phyloP scores from a whole-genome alignment of 108 stramenopile genomes.

The Conticribra guillardii region DNA sequence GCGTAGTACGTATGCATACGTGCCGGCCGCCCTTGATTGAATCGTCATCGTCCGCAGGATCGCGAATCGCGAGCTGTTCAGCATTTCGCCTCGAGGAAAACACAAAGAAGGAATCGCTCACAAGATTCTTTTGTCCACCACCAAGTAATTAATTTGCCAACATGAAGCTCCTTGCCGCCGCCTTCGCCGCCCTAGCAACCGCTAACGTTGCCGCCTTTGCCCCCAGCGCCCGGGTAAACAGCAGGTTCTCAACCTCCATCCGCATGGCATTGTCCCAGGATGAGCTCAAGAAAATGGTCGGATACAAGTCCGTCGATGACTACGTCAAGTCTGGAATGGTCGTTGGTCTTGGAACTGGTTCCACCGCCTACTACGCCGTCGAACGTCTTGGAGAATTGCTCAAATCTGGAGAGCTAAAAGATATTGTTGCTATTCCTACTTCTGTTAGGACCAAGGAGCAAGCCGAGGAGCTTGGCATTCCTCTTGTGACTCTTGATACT shows the following conservation, averaged over 20 bases:
- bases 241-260: constrained; percentile 2
- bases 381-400: constrained; percentile 95
- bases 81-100: no score
- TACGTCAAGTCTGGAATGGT: constrained; percentile 96
- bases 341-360: constrained; percentile 99
- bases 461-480: constrained; percentile 90
- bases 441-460: constrained; percentile 97
- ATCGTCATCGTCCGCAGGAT: no score
- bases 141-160: no score
- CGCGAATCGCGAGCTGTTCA: no score
- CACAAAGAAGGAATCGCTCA: no score
- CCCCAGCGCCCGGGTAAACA: constrained; percentile 1
- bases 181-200: constrained; percentile 23
- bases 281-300: constrained; percentile 90
- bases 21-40: no score
- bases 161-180: constrained; percentile 33
- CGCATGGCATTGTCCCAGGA: constrained; percentile 71
- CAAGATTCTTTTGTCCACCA: no score
- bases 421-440: constrained; percentile 97
- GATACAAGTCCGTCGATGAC: constrained; percentile 93
- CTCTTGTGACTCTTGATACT: constrained; percentile 93
- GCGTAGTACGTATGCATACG: no score
- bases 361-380: constrained; percentile 98
- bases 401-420: constrained; percentile 89
- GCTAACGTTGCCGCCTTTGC: constrained; percentile 15